These are phyloP conservation scores for Limnanthes douglasii DNA, from an alignment of 345 rosid species.

Conservation along the genomic window DNA sequence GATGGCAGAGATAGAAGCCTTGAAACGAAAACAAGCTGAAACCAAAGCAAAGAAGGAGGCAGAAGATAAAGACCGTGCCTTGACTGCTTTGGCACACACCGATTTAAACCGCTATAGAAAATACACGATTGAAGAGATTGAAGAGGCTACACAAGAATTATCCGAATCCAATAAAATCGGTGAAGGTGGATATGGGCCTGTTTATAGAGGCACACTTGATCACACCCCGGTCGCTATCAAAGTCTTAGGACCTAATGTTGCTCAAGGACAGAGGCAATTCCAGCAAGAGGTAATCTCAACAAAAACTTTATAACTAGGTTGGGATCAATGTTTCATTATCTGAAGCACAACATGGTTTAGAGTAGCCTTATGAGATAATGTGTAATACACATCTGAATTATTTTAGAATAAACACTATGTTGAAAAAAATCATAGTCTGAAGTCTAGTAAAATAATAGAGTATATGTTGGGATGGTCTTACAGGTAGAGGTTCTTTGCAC, in stretches of 20 bases:
- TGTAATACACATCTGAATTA: too few relatives aligned
- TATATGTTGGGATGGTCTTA: too few relatives aligned
- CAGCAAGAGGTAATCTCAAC: slow-evolving; percentile 87
- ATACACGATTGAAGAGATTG: slow-evolving; percentile 67
- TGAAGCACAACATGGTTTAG: too few relatives aligned
- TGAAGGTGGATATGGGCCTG: slow-evolving; percentile 97
- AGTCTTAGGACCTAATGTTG: slow-evolving; percentile 79
- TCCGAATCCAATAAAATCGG: slow-evolving; percentile 43
- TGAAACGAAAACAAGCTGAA: slow-evolving; percentile 55
- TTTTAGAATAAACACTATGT: too few relatives aligned
- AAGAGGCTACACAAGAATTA: slow-evolving; percentile 51
- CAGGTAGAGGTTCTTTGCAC: slow-evolving; percentile 71
- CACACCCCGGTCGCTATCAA: slow-evolving; percentile 88
- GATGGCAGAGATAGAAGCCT: slow-evolving; percentile 57
- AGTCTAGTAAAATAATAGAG: too few relatives aligned
- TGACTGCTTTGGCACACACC: slow-evolving; percentile 40
- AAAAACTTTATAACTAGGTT: too few relatives aligned
- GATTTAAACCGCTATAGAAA: slow-evolving; percentile 58
- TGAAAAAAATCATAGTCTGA: too few relatives aligned
- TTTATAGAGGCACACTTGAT: slow-evolving; percentile 67
- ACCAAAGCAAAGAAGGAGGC: slow-evolving; percentile 51
- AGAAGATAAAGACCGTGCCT: slow-evolving; percentile 58
- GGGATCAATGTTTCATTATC: too few relatives aligned
- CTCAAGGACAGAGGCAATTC: slow-evolving; percentile 82
- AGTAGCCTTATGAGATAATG: too few relatives aligned